phyloP scores from a whole-genome alignment of 192 early-diverging fungal genomes.

The Linderina pennispora region DNA sequence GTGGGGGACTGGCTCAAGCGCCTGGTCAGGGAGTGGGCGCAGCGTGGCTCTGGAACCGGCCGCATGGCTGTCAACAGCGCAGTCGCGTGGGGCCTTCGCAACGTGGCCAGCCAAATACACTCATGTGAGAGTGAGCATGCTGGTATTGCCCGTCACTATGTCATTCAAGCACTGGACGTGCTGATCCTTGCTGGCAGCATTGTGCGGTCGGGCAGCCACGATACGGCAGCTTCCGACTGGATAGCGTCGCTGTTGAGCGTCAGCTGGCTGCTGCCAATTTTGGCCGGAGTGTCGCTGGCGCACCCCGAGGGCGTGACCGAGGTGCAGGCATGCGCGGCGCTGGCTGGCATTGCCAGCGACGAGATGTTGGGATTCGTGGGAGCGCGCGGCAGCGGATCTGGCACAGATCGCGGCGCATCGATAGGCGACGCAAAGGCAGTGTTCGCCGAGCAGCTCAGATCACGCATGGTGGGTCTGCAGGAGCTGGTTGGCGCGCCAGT shows the following conservation, averaged over 20 bases:
- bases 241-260: background rate
- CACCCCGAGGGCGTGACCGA: no score
- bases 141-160: conserved; percentile 4
- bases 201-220: background rate
- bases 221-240: background rate
- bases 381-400: no score
- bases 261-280: conserved; percentile 24
- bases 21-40: conserved; percentile 23
- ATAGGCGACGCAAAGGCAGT: no score
- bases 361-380: background rate
- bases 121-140: no score
- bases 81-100: conserved; percentile 4
- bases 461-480: conserved; percentile 17
- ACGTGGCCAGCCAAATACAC: no score
- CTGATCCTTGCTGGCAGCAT: conserved; percentile 24
- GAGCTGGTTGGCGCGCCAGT: conserved; percentile 5
- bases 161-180: conserved; percentile 23
- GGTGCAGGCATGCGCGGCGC: no score
- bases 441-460: conserved; percentile 19
- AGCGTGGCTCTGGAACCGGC: background rate
- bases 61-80: no score
- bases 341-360: no score
- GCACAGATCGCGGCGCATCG: no score
- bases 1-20: conserved; percentile 18
- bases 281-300: conserved; percentile 20